Evolutionary conservation across 495 filamentous ascomycete genomes (phyloP), one percentile per base, ranked within the genome.

Genomic region (Aspergillus heteromorphus): DNA sequence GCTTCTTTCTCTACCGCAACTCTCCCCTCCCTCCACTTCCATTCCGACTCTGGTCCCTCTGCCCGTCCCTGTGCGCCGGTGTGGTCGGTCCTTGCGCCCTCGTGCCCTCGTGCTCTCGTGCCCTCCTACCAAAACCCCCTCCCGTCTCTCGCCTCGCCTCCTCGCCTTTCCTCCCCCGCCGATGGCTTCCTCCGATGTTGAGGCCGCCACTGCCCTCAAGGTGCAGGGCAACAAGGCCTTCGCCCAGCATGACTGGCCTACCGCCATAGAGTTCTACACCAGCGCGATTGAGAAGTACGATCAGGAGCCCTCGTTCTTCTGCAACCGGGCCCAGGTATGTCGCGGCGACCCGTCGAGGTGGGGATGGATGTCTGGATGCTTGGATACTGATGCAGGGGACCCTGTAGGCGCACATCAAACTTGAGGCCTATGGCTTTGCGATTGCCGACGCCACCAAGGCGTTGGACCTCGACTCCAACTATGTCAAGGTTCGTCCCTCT

Each of bases 161-260:
- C 31, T 6, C 31, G 13, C 4, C 13, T 10, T 14, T 2, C 4
- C 13, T 10, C 9, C 9, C 31, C 19, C 56, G 51, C 45, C 57
- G 43, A 81, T 80, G 76, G 64, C 77, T 65, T 69, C 81, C 20
- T 49, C 61, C 36, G 82, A 79, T 48, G 61, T 73, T 64, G 85
- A 90, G 55, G 79, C 85, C 67, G 92, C 92, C 48, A 79, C 82
- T 55, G 86, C 84, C 60, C 75, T 95, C 55, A 99, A 99, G 79
- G 83, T 90, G 71, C 83, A 95, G 68, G 93, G 93, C 54, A 99
- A 99, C 74, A 87, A 90, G 64, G 91, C 91, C 38, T 96, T 97
- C 71, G 84, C 85, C 19, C 71, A 81, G 17, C 90, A 95, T 64
- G 86, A 97, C 71, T 99, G 93, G 92, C 77, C 80, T 23, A 78